Base-by-base conservation (phyloP, 148 eudicot species). In the Rhododendron mucronatum region DNA sequence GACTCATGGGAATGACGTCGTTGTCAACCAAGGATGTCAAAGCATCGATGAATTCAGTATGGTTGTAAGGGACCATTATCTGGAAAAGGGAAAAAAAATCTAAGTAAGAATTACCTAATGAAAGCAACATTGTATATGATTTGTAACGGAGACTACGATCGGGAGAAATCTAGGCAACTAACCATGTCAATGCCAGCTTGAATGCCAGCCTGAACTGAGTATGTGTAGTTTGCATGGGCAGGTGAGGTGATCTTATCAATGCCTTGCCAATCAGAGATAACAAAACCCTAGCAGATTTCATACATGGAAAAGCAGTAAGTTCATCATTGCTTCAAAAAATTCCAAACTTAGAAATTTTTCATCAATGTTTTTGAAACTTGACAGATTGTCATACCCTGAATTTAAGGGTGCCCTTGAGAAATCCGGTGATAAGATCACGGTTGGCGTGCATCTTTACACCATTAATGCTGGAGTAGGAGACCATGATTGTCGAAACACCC, bases 401-500 rank as follows among this genome's bases (percentile, higher is more conserved):
- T 20, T 48, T 77, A 11, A 88, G 85, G 9, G 67, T 87, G 83
- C 81, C 71, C 84, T 90, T 90, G 57, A 90, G 90, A 45, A 82
- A 87, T 41, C 85, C 90, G 26, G 92, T 88, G 48, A 90, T 71
- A 55, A 88, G 90, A 48, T 82, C 63, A 14, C 51, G 83, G 75
- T 90, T 88, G 7, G 92, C 89, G 14, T 92, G 94, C 94, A 92
- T 92, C 84, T 92, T 92, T 9, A 85, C 61, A 4, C 94, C 94
- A 53, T 92, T 88, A 90, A 86, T 75, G 50, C 92, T 90, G 6
- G 92, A 90, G 77, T 86, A 90, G 14, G 92, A 90, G 39, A 86
- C 85, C 92, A 90, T 90, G 69, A 90, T 84, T 28, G 90, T 90
- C 9, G 90, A 85, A 41, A 90, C 88, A 5, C 92, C 92, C 77